These are phyloP conservation scores for Fusarium sp. DNA, from an alignment of 2,329 filamentous ascomycete species.

Conservation along the genomic window DNA sequence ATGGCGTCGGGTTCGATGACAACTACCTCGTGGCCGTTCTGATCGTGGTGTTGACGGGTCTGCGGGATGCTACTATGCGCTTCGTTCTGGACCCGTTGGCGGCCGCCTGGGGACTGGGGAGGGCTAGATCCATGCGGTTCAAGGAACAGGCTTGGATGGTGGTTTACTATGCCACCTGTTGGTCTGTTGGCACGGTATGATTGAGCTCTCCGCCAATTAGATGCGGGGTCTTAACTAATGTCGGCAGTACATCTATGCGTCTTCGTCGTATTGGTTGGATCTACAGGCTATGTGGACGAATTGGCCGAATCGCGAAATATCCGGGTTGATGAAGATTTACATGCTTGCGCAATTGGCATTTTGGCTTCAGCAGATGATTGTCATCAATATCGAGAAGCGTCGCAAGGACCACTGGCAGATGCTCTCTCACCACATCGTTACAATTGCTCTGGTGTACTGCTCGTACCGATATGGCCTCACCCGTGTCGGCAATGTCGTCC, in stretches of 20 bases:
- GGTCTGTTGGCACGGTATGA: conserved; percentile 83
- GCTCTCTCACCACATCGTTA: conserved; percentile 93
- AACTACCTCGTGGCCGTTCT: conserved; percentile 81
- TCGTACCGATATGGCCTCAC: conserved; percentile 90
- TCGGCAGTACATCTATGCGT: conserved; percentile 77
- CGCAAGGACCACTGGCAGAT: conserved; percentile 97
- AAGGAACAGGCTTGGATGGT: conserved; percentile 94
- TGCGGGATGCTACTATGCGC: conserved; percentile 86
- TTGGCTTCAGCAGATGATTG: conserved; percentile 92
- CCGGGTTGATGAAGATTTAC: conserved; percentile 82
- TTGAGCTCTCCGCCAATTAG: not conserved
- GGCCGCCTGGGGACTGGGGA: conserved; percentile 74
- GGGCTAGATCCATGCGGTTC: conserved; percentile 81
- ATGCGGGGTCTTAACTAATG: not conserved
- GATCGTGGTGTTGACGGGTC: conserved; percentile 83
- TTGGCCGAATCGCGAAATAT: conserved; percentile 82
- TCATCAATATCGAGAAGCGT: conserved; percentile 92
- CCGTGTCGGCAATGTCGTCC: conserved; percentile 85
- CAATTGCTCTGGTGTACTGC: conserved; percentile 78
- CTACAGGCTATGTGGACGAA: conserved; percentile 81
- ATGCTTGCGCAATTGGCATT: conserved; percentile 90
- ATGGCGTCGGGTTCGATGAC: conserved; percentile 82
- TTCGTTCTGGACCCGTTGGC: conserved; percentile 84
- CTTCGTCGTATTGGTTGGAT: conserved; percentile 81
- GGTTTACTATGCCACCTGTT: conserved; percentile 83